Evolutionary conservation across 2,329 filamentous ascomycete species (phyloP), one percentile per base, ranked within the genome.

Genomic region (Chaetoscypha palmicola): DNA sequence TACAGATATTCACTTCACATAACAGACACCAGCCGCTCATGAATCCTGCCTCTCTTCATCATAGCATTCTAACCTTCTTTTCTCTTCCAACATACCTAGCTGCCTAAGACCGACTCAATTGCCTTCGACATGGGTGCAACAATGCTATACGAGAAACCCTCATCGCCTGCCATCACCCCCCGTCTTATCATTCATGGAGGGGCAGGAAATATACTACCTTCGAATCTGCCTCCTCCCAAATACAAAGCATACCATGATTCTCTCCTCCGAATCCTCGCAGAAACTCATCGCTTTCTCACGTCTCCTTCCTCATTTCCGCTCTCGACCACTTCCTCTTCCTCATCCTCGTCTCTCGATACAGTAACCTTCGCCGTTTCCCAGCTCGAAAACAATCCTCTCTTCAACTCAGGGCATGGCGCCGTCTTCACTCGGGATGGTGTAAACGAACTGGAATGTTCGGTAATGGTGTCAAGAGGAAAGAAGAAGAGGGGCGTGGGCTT

Each of bases 391-490:
- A 78, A 89, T 58, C 74, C 82, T 2, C 75, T 94, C 3, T 94
- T 92, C 73, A 95, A 95, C 67, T 80, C 81, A 45, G 88, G 81
- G 5, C 81, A 80, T 56, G 90, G 90, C 41, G 86, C 88, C 39
- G 88, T 94, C 16, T 95, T 94, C 64, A 94, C 87, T 0, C 78
- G 81, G 39, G 81, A 83, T 52, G 90, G 89, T 14, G 75, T 81
- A 50, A 89, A 90, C 62, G 86, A 95, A 67, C 79, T 94, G 49
- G 89, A 95, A 66, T 86, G 86, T 1, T 86, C 80, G 7, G 77
- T 94, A 40, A 94, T 94, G 88, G 84, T 94, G 0, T 85, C 83
- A 2, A 72, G 73, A 21, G 83, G 82, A 0, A 70, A 71, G 45
- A 74, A 78, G 31, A 95, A 94, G 69, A 77, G 86, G 26, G 87